Evolutionary conservation across 2,329 filamentous ascomycete genomes (phyloP), one percentile per base, ranked within the genome.

Genomic region (Colletotrichum euphorbiae): DNA sequence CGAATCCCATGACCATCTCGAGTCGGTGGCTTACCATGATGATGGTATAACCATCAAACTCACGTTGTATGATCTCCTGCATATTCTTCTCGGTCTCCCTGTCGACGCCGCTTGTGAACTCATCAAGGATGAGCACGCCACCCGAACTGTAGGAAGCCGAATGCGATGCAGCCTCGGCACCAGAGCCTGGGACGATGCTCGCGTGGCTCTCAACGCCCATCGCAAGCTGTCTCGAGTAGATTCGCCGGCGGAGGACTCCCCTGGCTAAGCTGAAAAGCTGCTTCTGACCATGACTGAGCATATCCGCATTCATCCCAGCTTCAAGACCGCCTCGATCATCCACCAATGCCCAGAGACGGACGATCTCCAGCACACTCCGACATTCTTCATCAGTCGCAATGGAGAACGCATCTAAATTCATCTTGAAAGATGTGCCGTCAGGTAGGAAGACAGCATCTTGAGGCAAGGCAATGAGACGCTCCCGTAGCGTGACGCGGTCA

Each of bases 221-320:
- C 21, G 21, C 21, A 24, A 24, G 21, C 21, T 24, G 21, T 24
- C 21, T 24, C 21, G 21, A 24, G 21, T 24, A 24, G 21, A 28
- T 28, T 28, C 78, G 67, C 2, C 75, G 70, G 4, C 84, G 78
- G 7, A 91, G 75, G 17, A 91, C 80, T 0, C 87, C 89, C 0
- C 89, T 77, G 0, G 86, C 89, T 1, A 92, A 81, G 70, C 84
- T 88, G 71, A 92, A 89, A 0, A 91, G 80, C 72, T 91, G 89
- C 50, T 83, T 84, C 74, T 91, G 89, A 0, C 90, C 90, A 38
- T 85, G 83, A 5, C 82, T 85, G 6, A 89, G 78, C 57, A 81
- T 78, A 6, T 85, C 80, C 2, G 82, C 77, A n/a, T 80, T 79
- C 70, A 90, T 81, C 2, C 66, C 71, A 0, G 74, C 73, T 3